phyloP scores from a whole-genome alignment of 2,329 filamentous ascomycete species.

The Trichocomaceae sp. region DNA sequence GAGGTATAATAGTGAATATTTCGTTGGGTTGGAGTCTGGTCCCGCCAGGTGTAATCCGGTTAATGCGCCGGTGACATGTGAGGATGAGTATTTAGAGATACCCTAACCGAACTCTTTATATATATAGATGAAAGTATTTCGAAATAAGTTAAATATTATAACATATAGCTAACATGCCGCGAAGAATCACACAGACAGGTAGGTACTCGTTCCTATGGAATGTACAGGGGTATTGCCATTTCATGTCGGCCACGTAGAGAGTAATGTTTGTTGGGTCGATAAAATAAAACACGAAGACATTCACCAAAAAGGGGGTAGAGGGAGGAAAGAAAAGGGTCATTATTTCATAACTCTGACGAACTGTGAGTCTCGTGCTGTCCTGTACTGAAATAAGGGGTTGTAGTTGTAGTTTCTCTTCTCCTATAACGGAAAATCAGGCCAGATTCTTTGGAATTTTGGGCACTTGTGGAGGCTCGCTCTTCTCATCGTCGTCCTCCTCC shows the following conservation, averaged over 20 bases:
- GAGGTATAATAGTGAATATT: conserved; percentile 13
- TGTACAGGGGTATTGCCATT: conserved; percentile 12
- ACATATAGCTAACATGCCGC: not conserved
- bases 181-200: conserved; percentile 1
- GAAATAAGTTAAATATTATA: not conserved
- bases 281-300: not conserved
- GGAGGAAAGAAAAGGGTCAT: too few relatives aligned
- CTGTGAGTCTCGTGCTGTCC: not conserved
- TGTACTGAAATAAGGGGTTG: not conserved
- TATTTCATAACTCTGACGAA: not conserved
- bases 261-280: not conserved
- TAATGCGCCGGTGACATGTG: conserved; percentile 5
- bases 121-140: too few relatives aligned
- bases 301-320: not conserved
- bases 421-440: not conserved
- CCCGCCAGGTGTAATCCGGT: conserved; percentile 13
- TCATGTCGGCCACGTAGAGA: conserved; percentile 1
- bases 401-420: too few relatives aligned
- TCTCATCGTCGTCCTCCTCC: conserved; percentile 38
- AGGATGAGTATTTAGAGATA: conserved; percentile 8
- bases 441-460: not conserved
- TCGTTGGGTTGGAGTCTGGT: conserved; percentile 10
- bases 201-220: not conserved
- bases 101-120: not conserved
- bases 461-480: conserved; percentile 21